A percentile compares a stretch with the other conserved stretches of the same genome.
Evolutionary conservation across 2,329 filamentous ascomycete genomes (phyloP).

Genomic region (Verticillium dahliae): DNA sequence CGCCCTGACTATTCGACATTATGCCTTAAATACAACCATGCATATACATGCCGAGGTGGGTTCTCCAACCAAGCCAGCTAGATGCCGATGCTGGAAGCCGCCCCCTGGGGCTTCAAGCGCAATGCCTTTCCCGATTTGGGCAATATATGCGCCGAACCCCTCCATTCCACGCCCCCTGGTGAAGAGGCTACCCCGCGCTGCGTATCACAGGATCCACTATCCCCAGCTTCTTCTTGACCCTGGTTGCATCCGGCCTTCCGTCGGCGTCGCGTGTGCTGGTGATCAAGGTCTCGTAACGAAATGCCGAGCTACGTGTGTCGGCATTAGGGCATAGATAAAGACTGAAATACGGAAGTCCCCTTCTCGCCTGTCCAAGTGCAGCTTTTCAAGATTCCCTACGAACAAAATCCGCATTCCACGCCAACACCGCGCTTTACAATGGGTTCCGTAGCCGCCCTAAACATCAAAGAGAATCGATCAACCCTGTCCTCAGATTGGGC

Average conservation of each 20-base stretch:
- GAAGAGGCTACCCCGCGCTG: background rate
- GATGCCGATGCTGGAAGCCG: background rate
- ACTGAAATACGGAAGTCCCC: background rate
- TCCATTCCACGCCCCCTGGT: background rate
- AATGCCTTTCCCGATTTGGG: slow-evolving; percentile 2
- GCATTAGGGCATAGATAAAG: background rate
- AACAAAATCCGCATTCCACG: no score
- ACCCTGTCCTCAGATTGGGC: slow-evolving; percentile 4
- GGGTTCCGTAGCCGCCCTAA: background rate
- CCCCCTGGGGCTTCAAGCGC: background rate
- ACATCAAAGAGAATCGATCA: background rate
- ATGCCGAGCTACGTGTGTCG: background rate
- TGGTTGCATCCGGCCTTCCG: no score
- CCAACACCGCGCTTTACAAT: background rate
- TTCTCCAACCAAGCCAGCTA: slow-evolving; percentile 1
- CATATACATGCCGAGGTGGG: background rate
- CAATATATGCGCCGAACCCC: background rate
- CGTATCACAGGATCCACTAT: no score
- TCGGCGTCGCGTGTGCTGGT: no score
- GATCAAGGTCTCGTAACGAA: no score
- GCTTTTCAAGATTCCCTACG: no score
- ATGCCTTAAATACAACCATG: background rate
- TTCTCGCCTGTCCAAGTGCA: no score
- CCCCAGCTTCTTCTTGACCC: no score
- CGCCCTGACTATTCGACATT: background rate